These are phyloP conservation scores for Yamadazyma philogaea DNA, from an alignment of 805 yeast species.

Conservation along the genomic window DNA sequence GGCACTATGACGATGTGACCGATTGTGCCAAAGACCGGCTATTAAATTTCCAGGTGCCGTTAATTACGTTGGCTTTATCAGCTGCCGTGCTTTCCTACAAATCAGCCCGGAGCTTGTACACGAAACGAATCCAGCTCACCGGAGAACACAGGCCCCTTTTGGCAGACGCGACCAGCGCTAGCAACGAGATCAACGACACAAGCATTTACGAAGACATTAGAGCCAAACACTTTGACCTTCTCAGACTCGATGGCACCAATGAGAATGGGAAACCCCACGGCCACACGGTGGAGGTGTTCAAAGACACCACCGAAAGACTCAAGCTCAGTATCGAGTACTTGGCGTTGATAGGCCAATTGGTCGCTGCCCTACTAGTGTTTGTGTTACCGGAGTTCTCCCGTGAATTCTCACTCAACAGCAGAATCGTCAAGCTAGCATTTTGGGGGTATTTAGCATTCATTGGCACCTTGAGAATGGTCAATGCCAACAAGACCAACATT, in stretches of 20 bases:
- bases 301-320: conserved; percentile 51
- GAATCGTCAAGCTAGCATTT: conserved; percentile 27
- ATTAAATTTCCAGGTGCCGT: conserved; percentile 34
- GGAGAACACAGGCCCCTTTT: conserved; percentile 34
- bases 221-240: conserved; percentile 64
- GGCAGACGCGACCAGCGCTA: conserved; percentile 19
- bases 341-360: conserved; percentile 43
- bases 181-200: conserved; percentile 1
- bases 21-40: conserved; percentile 43
- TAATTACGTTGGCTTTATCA: conserved; percentile 29
- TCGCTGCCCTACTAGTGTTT: conserved; percentile 32
- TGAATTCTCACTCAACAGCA: conserved; percentile 30
- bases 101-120: conserved; percentile 16
- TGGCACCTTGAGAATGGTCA: conserved; percentile 36
- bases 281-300: conserved; percentile 41
- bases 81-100: conserved; percentile 22
- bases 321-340: conserved; percentile 50
- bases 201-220: conserved; percentile 28
- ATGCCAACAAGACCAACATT: conserved; percentile 27
- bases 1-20: conserved; percentile 65
- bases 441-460: conserved; percentile 46
- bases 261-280: conserved; percentile 67
- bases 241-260: conserved; percentile 49
- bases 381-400: conserved; percentile 24
- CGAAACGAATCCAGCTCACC: conserved; percentile 14